Evolutionary conservation across 75 land plant species (phyloP).

Genomic region (Selaginella moellendorffii): DNA sequence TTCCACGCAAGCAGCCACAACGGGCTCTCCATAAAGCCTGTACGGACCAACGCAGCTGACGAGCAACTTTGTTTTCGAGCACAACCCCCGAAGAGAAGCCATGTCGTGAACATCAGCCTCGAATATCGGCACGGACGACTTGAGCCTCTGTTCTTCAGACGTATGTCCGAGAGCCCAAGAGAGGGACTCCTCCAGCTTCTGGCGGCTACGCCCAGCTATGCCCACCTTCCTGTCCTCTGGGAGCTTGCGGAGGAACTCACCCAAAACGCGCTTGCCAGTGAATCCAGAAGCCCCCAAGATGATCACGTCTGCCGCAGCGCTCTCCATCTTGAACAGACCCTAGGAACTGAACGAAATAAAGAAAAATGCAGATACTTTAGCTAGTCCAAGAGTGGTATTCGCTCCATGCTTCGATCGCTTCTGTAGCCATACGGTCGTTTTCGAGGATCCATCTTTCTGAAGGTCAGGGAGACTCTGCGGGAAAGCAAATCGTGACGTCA

Average conservation of each 20-base stretch:
- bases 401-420: too few species aligned
- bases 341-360: slow-evolving; percentile 76
- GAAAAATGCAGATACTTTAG: too few species aligned
- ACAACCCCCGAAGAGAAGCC: slow-evolving; percentile 20
- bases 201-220: slow-evolving; percentile 57
- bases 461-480: too few species aligned
- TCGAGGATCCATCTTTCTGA: too few species aligned
- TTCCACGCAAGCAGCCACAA: slow-evolving; percentile 70
- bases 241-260: slow-evolving; percentile 53
- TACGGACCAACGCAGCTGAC: slow-evolving; percentile 86
- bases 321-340: slow-evolving; percentile 50
- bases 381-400: too few species aligned
- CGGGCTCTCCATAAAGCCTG: slow-evolving; percentile 65
- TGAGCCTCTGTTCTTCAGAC: slow-evolving; percentile 14
- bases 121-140: slow-evolving; percentile 37
- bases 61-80: slow-evolving; percentile 25
- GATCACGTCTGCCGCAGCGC: slow-evolving; percentile 38
- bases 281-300: slow-evolving; percentile 89
- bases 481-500: too few species aligned
- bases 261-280: slow-evolving; percentile 80
- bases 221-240: slow-evolving; percentile 34
- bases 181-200: slow-evolving; percentile 40
- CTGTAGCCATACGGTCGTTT: too few species aligned
- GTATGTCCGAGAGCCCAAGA: slow-evolving; percentile 37
- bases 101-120: slow-evolving; percentile 40